Percentiles rank a stretch among this genome's conserved stretches.
These are phyloP conservation scores for Dendrocalamus latiflorus DNA, from an alignment of 202 grass and related monocot genomes.

Conservation along the genomic window DNA sequence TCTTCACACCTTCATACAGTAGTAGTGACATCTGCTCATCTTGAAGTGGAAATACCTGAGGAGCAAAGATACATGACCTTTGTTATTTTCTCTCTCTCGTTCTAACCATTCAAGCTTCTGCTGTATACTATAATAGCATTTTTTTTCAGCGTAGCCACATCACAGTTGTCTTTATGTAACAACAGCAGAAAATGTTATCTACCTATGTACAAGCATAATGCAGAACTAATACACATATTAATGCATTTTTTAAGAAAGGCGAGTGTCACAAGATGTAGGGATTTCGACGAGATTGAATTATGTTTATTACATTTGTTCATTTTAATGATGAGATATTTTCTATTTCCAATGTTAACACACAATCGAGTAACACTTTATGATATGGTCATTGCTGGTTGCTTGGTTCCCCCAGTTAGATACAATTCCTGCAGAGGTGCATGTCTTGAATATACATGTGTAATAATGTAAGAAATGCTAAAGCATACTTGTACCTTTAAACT, in stretches of 20 bases:
- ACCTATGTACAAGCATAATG: not conserved
- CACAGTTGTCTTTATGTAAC: not conserved
- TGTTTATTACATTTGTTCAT: not conserved
- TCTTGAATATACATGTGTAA: not conserved
- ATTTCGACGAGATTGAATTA: not conserved
- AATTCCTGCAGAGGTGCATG: not conserved
- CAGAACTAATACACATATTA: not conserved
- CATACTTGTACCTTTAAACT: not conserved
- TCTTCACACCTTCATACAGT: not conserved
- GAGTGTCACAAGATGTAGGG: not conserved
- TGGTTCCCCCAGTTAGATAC: not conserved
- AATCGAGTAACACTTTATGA: not conserved
- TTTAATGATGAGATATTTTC: not conserved
- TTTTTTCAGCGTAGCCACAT: not conserved
- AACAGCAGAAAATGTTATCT: not conserved
- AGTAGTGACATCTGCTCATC: not conserved
- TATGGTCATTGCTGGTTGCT: not conserved
- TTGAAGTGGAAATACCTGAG: not conserved
- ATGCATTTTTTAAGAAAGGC: not conserved
- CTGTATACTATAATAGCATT: not conserved
- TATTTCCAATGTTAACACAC: not conserved
- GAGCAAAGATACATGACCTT: not conserved
- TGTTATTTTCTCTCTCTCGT: not conserved
- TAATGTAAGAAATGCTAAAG: not conserved
- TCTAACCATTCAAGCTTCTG: not conserved